phyloP scores from a whole-genome alignment of 2,329 filamentous ascomycete genomes.

The Beauveria medogensis region DNA sequence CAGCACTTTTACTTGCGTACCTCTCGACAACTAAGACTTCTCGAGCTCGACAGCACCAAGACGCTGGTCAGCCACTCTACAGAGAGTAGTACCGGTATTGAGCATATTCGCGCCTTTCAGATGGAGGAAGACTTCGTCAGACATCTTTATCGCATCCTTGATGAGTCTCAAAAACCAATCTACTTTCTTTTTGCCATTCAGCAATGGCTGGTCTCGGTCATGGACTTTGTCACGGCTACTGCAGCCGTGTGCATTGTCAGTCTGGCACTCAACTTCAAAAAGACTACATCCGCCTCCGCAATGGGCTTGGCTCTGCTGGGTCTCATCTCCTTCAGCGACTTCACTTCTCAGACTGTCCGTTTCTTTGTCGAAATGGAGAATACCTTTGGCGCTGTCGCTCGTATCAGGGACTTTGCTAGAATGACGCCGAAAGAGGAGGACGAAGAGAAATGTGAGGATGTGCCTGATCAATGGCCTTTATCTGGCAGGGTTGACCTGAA shows the following conservation, averaged over 20 bases:
- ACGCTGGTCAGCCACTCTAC: constrained; percentile 27
- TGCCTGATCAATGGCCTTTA: neutral
- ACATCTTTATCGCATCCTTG: constrained; percentile 37
- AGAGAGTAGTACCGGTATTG: constrained; percentile 36
- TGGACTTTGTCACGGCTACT: constrained; percentile 37
- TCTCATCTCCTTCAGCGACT: constrained; percentile 20
- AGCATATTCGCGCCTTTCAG: constrained; percentile 44
- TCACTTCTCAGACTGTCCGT: constrained; percentile 19
- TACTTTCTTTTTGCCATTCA: constrained; percentile 48
- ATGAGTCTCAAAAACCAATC: constrained; percentile 43
- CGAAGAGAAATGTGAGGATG: neutral
- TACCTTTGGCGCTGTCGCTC: constrained; percentile 1
- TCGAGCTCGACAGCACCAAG: constrained; percentile 28
- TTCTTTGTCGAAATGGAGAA: constrained; percentile 17
- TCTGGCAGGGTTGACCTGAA: neutral
- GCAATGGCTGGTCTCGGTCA: constrained; percentile 42
- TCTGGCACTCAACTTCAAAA: constrained; percentile 26
- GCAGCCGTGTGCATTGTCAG: constrained; percentile 37
- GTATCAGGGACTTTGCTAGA: neutral
- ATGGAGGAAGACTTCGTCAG: constrained; percentile 37
- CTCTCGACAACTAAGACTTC: constrained; percentile 27
- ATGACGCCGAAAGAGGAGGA: neutral
- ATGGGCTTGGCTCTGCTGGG: constrained; percentile 13
- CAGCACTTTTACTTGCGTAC: constrained; percentile 27
- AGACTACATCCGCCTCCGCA: neutral